A percentile compares a stretch with the other conserved stretches of the same genome.
phyloP scores from a whole-genome alignment of 2,329 filamentous ascomycete species.

The Claviceps fusiformis region DNA sequence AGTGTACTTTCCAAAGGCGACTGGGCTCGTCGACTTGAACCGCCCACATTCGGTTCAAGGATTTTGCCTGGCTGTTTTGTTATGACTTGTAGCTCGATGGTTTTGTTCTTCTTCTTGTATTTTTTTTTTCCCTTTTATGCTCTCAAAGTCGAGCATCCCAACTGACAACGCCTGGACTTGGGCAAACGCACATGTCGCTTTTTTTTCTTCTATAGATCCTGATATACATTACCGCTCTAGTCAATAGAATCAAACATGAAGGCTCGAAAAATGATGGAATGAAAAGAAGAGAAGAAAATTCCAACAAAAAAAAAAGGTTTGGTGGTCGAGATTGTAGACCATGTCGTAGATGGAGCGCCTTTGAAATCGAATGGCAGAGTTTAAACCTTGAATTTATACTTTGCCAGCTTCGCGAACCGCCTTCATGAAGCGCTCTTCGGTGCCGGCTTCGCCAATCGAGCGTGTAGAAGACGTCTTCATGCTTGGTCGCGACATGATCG shows the following conservation, averaged over 20 bases:
- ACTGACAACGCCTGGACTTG: slow-evolving; percentile 8
- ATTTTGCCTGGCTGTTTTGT: not conserved
- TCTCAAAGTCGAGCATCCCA: not conserved
- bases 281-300: not conserved
- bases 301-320: not conserved
- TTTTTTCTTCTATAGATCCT: slow-evolving; percentile 11
- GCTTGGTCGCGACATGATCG: slow-evolving; percentile 20
- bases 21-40: not conserved
- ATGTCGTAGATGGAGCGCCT: not conserved
- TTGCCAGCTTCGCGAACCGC: slow-evolving; percentile 23
- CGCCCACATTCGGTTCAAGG: not conserved
- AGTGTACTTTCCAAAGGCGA: not conserved
- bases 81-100: not conserved
- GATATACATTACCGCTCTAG: slow-evolving; percentile 13
- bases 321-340: not conserved
- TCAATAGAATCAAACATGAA: slow-evolving; percentile 6
- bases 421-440: slow-evolving; percentile 31
- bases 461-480: slow-evolving; percentile 17
- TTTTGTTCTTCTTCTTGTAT: not conserved
- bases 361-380: not conserved
- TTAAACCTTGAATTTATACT: slow-evolving; percentile 13
- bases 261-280: not conserved
- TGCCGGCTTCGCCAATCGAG: slow-evolving; percentile 27
- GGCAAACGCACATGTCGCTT: not conserved
- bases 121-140: not conserved